phyloP scores from a whole-genome alignment of 2,329 filamentous ascomycete species.

The Ophiocordyceps polyrhachis-furcata region DNA sequence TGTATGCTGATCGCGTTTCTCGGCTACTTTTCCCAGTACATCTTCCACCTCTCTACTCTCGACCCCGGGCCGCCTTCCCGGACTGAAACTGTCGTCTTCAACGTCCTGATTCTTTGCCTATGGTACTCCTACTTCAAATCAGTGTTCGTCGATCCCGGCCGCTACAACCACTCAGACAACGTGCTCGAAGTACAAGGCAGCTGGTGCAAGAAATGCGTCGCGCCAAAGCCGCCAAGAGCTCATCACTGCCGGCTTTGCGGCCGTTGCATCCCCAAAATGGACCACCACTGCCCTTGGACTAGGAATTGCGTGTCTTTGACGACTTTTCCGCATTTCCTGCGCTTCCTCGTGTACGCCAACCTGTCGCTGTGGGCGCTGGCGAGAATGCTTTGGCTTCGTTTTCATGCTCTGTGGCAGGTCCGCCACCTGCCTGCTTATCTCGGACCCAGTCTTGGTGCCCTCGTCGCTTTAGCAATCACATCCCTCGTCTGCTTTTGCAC shows the following conservation, averaged over 20 bases:
- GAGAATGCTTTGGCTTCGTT: slow-evolving; percentile 40
- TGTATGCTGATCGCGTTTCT: slow-evolving; percentile 49
- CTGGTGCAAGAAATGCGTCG: slow-evolving; percentile 63
- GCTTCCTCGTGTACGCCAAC: slow-evolving; percentile 56
- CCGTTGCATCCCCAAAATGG: slow-evolving; percentile 64
- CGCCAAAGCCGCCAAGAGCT: slow-evolving; percentile 55
- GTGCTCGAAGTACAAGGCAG: slow-evolving; percentile 17
- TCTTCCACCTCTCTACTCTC: slow-evolving; percentile 41
- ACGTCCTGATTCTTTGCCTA: slow-evolving; percentile 41
- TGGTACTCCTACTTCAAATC: slow-evolving; percentile 51
- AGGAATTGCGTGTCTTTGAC: slow-evolving; percentile 66
- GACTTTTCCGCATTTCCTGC: slow-evolving; percentile 66
- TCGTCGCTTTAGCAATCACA: slow-evolving; percentile 43
- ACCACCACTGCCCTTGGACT: slow-evolving; percentile 79
- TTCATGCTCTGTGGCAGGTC: slow-evolving; percentile 40
- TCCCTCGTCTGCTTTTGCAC: slow-evolving; percentile 38
- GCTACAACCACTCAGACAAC: slow-evolving; percentile 24
- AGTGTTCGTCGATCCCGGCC: slow-evolving; percentile 38
- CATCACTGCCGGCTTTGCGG: slow-evolving; percentile 68
- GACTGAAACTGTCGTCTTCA: slow-evolving; percentile 43
- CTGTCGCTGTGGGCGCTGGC: slow-evolving; percentile 42
- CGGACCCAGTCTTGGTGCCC: slow-evolving; percentile 41
- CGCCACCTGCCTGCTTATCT: slow-evolving; percentile 57
- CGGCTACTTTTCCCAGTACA: slow-evolving; percentile 51
- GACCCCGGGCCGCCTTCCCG: slow-evolving; percentile 39